A percentile compares a stretch with the other conserved stretches of the same genome.
Evolutionary conservation across 805 yeast species (phyloP).

Genomic region (Wickerhamiella shivajii): DNA sequence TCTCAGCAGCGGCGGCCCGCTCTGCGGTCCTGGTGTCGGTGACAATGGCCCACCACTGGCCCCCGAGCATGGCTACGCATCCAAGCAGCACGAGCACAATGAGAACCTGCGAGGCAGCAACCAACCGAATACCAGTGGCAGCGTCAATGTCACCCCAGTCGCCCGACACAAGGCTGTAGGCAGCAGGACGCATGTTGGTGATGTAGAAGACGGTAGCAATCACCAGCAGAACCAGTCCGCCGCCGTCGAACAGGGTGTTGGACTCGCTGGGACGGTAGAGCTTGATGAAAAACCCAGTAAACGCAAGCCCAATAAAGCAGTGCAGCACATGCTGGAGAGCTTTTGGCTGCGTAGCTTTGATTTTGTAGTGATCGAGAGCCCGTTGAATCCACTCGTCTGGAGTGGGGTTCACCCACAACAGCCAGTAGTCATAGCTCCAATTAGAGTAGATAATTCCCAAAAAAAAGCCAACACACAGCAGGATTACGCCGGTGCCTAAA

Average conservation of each 20-base stretch:
- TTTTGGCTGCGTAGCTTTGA: slow-evolving; percentile 54
- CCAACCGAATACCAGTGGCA: slow-evolving; percentile 73
- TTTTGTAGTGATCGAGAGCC: slow-evolving; percentile 59
- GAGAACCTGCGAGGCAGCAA: slow-evolving; percentile 79
- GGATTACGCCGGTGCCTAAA: slow-evolving; percentile 17
- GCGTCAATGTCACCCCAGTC: slow-evolving; percentile 91
- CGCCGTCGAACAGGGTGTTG: slow-evolving; percentile 79
- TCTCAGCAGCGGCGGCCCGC: slow-evolving; percentile 13
- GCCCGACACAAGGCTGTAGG: slow-evolving; percentile 50
- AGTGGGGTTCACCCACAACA: slow-evolving; percentile 49
- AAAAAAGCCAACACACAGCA: slow-evolving; percentile 48
- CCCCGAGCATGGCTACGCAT: slow-evolving; percentile 72
- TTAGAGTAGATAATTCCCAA: slow-evolving; percentile 69
- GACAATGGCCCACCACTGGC: slow-evolving; percentile 63
- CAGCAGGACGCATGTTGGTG: slow-evolving; percentile 74
- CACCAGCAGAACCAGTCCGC: slow-evolving; percentile 59
- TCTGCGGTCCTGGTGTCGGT: slow-evolving; percentile 9
- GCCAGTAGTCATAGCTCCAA: slow-evolving; percentile 64
- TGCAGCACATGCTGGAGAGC: slow-evolving; percentile 50
- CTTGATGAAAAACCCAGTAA: slow-evolving; percentile 59
- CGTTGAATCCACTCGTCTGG: slow-evolving; percentile 39
- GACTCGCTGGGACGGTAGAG: slow-evolving; percentile 80
- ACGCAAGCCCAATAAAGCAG: slow-evolving; percentile 44
- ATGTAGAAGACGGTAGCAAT: slow-evolving; percentile 64
- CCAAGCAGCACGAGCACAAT: slow-evolving; percentile 58